Base-by-base conservation (phyloP, 495 filamentous ascomycete species). In the Sabuloglossum arenarium region DNA sequence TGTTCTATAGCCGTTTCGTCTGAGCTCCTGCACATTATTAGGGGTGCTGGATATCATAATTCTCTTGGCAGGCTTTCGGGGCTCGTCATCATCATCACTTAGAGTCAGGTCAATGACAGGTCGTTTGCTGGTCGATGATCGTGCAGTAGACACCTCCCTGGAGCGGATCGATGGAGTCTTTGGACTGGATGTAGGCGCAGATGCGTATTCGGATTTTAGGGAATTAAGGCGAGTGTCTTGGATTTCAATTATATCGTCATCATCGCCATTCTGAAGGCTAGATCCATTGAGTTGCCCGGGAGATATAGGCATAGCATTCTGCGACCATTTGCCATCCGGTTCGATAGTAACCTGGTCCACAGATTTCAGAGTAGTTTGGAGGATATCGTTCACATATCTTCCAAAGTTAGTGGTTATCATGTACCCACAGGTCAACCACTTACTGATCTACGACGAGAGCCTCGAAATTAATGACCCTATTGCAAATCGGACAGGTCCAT, bases 401-500 rank as follows among this genome's bases (percentile, higher is more conserved):
- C n/a, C 45, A 49, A 58, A 16, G 29, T 54, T 30, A 57, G 56
- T 10, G 4, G 52, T 56, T 43, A 30, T 25, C 21, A 32, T 30
- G n/a, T 23, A 25, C 23, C 29, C n/a, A 43, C 9, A 56, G 43
- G 23, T 16, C 9, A 9, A 8, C 29, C 6, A 70, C 82, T 72
- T 69, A 91, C 81, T 91, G 84, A 62, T 98, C 91, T 43, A 94
- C 78, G 29, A 85, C 85, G 31, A 98, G 65, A 29, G 75, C 79
- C 45, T 89, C 83, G 63, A 88, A 98, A 9, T 78, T 78, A 9
- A 86, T 79, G 0, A 78, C 68, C 61, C 94, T 93, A 64, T 80
- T 86, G 69, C 91, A 98, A 27, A 94, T 81, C 8, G 91, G 91
- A 62, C 91, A 98, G 23, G 78, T 72, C 91, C 91, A 98, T 11